Conservation (phyloP, 2,329 filamentous ascomycete genomes). For the Herpotrichia juniperi region DNA sequence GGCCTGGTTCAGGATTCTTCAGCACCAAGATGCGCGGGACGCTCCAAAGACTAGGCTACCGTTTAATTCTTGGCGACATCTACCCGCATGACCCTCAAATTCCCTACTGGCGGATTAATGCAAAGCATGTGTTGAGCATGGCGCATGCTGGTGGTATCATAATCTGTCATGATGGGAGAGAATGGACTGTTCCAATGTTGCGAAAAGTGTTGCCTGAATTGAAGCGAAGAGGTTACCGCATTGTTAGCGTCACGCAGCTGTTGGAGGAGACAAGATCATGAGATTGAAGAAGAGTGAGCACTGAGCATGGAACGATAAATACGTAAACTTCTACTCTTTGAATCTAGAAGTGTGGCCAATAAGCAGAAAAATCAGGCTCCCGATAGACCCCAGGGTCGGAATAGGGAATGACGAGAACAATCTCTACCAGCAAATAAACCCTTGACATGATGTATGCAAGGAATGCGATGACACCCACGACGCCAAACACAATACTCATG, state of each 20-base stretch:
- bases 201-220: slow-evolving; percentile 73
- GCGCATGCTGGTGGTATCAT: slow-evolving; percentile 77
- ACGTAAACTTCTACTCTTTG: too few species aligned
- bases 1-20: slow-evolving; percentile 86
- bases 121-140: slow-evolving; percentile 81
- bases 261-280: slow-evolving; percentile 56
- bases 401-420: too few species aligned
- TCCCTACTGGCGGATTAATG: slow-evolving; percentile 70
- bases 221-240: slow-evolving; percentile 69
- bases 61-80: slow-evolving; percentile 79
- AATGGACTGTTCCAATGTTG: slow-evolving; percentile 86
- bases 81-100: slow-evolving; percentile 95
- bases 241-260: slow-evolving; percentile 74
- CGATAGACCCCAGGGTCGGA: too few species aligned
- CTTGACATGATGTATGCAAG: too few species aligned
- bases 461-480: too few species aligned
- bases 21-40: slow-evolving; percentile 70
- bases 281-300: too few species aligned
- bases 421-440: too few species aligned
- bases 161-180: slow-evolving; percentile 82
- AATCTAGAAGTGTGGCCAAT: too few species aligned
- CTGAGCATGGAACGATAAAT: too few species aligned
- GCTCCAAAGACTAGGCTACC: slow-evolving; percentile 67
- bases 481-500: too few species aligned
- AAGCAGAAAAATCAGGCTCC: too few species aligned